phyloP scores from a whole-genome alignment of 192 early-diverging fungal species.

The Thoreauomyces humboldtii region DNA sequence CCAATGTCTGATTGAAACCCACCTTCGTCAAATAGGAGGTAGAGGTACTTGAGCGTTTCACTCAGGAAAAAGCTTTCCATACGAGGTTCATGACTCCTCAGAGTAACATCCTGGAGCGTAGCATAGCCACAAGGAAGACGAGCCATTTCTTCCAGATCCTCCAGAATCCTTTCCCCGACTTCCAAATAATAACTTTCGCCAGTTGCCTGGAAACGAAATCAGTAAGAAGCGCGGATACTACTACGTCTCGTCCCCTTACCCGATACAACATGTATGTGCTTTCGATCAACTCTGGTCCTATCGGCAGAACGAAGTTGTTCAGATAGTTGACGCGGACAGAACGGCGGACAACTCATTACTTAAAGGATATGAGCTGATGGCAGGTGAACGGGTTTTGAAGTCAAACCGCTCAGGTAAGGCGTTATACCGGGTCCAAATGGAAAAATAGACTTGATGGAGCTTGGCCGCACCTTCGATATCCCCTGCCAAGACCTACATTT shows the following conservation, averaged over 20 bases:
- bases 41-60: constrained; percentile 97
- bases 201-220: constrained; percentile 61
- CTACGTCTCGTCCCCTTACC: constrained; percentile 10
- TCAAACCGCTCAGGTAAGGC: constrained; percentile 89
- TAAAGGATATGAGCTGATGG: constrained; percentile 76
- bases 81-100: constrained; percentile 67
- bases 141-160: constrained; percentile 70
- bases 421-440: constrained; percentile 82
- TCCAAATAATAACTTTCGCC: constrained; percentile 85
- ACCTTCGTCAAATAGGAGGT: constrained; percentile 86
- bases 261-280: constrained; percentile 89
- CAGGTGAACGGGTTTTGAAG: constrained; percentile 58
- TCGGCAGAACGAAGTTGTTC: not conserved
- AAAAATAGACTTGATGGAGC: constrained; percentile 77
- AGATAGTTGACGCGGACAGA: not conserved
- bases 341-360: constrained; percentile 17
- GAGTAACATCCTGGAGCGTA: constrained; percentile 60
- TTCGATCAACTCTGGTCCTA: constrained; percentile 89
- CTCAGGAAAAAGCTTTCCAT: constrained; percentile 96
- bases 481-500: constrained; percentile 69
- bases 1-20: constrained; percentile 20
- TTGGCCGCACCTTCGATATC: constrained; percentile 82
- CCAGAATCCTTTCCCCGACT: constrained; percentile 82
- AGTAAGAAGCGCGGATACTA: not conserved
- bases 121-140: constrained; percentile 83